Base-by-base conservation (phyloP, 805 yeast species). In the Hanseniaspora taiwanica region DNA sequence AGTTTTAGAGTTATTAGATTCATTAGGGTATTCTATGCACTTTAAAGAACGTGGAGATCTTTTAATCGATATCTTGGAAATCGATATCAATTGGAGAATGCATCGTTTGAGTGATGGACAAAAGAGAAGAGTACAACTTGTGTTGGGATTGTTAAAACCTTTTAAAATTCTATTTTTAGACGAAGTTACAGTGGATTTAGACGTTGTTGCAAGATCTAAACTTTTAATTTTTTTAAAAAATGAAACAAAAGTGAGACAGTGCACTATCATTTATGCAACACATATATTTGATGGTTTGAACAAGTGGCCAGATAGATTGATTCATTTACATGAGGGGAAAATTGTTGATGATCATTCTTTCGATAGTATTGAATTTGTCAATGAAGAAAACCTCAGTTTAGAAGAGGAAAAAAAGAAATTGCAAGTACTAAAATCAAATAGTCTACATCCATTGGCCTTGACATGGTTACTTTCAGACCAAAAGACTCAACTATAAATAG, bases 251-350 rank as follows among this genome's bases (percentile, higher is more conserved):
- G 54, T 63, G 0, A 68, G 97, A 44, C 60, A 69, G 16, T 77
- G 93, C 45, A 76, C 86, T 37, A 83, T 91, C 27, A 76, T 89
- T 3, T 91, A 91, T 55, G 91, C 97, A 2, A 91, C 98, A 0
- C 98, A 91, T 54, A 91, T 91, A 37, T 91, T 91, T 58, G 98
- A 91, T 53, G 98, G 98, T 0, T 69, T 91, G 42, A 85, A 84
- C 12, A 67, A 69, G 36, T 91, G 97, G 95, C 94, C 96, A 21
- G 81, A 93, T 29, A 67, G 81, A 40, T 65, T 91, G 7, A 68
- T 78, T 12, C 98, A 91, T 58, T 64, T 91, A 46, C 76, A 72
- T 49, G 71, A 74, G 40, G 96, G 97, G 1, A 55, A 59, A 19
- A 68, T 74, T 7, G 47, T 66, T 8, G 54, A 56, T 19, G 62